phyloP scores from a whole-genome alignment of 192 early-diverging fungal genomes.

The Linnemannia exigua region DNA sequence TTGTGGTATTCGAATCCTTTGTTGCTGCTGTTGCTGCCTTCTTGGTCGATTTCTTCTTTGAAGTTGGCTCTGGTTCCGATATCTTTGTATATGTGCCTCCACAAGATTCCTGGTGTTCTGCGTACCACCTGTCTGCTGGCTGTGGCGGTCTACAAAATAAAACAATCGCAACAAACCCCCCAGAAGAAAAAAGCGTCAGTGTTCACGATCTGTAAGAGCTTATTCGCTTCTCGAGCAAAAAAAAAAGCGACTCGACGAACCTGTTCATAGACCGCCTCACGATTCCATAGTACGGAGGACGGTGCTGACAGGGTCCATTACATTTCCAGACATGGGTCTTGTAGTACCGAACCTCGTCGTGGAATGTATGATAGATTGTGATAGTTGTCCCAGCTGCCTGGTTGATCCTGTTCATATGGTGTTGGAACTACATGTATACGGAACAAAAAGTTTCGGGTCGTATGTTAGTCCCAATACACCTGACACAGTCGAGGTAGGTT shows the following conservation, averaged over 20 bases:
- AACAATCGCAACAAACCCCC: background rate
- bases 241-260: conserved; percentile 3
- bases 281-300: conserved; percentile 71
- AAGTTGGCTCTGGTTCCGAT: conserved; percentile 60
- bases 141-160: conserved; percentile 65
- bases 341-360: conserved; percentile 76
- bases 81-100: conserved; percentile 78
- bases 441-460: background rate
- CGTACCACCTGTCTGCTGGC: conserved; percentile 75
- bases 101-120: conserved; percentile 69
- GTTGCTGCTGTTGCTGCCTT: background rate
- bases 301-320: conserved; percentile 66
- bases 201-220: background rate
- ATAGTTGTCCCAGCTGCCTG: conserved; percentile 63
- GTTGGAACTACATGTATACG: conserved; percentile 53
- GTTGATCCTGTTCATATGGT: conserved; percentile 69
- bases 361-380: conserved; percentile 78
- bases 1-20: background rate
- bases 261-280: conserved; percentile 75
- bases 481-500: no score
- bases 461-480: no score
- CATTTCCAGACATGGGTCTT: conserved; percentile 79
- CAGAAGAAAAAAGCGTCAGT: background rate
- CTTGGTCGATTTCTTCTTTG: conserved; percentile 37
- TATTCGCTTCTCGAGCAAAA: no score